Evolutionary conservation across 148 eudicot genomes (phyloP).

Genomic region (Rhododendron williamsianum): DNA sequence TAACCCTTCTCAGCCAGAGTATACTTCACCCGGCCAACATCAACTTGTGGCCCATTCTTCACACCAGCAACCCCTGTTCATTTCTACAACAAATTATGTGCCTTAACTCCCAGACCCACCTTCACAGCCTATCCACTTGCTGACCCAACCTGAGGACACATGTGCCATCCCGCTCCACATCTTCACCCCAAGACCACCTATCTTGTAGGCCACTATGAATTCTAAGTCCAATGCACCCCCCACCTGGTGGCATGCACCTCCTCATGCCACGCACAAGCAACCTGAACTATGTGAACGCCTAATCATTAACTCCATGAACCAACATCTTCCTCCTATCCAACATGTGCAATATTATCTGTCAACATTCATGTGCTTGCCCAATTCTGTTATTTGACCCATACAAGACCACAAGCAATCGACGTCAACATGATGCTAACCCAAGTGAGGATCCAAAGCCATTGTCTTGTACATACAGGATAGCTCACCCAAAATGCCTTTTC

Average conservation of each 20-base stretch:
- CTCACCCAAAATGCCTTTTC: neutral
- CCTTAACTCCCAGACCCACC: neutral
- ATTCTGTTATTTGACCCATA: neutral
- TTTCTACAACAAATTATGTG: neutral
- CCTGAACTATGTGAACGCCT: neutral
- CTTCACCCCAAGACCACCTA: neutral
- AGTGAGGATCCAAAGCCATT: neutral
- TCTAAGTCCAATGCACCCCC: neutral
- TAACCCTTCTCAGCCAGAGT: neutral
- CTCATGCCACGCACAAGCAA: neutral
- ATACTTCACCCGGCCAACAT: neutral
- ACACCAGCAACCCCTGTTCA: neutral
- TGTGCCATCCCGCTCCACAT: neutral
- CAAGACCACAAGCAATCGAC: neutral
- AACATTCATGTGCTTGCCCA: neutral
- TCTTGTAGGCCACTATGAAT: neutral
- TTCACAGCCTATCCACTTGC: neutral
- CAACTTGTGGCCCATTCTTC: constrained; percentile 1
- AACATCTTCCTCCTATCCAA: neutral
- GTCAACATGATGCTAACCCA: neutral
- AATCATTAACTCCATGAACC: neutral
- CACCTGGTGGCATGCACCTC: neutral
- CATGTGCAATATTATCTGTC: neutral
- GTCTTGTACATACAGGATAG: neutral
- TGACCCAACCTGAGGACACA: neutral